Evolutionary conservation across 1,139 yeast genomes (phyloP).

Genomic region (Sugiyamaella japonica): DNA sequence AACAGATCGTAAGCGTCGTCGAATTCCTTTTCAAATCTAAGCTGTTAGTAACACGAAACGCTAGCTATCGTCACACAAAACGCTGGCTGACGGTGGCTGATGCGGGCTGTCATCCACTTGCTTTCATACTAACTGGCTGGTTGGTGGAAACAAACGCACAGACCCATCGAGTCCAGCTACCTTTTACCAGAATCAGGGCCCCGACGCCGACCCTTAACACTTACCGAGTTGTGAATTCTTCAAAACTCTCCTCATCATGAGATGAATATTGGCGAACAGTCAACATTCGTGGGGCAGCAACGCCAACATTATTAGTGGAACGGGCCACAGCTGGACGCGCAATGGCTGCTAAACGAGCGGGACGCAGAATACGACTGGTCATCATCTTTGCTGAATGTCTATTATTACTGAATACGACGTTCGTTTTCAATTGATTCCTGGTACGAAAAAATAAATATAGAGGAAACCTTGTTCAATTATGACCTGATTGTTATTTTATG

Average conservation of each 20-base stretch:
- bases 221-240: constrained; percentile 76
- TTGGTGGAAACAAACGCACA: too few relatives aligned
- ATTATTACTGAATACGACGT: neutral
- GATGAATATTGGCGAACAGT: constrained; percentile 65
- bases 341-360: constrained; percentile 16
- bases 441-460: constrained; percentile 2
- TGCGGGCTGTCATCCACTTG: too few relatives aligned
- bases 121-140: too few relatives aligned
- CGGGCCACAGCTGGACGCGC: constrained; percentile 26
- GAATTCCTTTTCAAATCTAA: constrained; percentile 89
- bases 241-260: constrained; percentile 87
- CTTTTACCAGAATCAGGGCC: neutral
- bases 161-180: too few relatives aligned
- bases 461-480: constrained; percentile 4
- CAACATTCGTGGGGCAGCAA: constrained; percentile 38
- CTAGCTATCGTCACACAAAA: too few relatives aligned
- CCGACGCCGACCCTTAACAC: too few relatives aligned
- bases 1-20: constrained; percentile 97
- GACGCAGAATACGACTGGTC: constrained; percentile 13
- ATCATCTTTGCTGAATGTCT: constrained; percentile 5
- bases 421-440: neutral
- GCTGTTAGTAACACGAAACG: constrained; percentile 4
- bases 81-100: too few relatives aligned
- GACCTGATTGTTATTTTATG: constrained; percentile 16
- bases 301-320: constrained; percentile 22